Base-by-base conservation (phyloP, 2,329 filamentous ascomycete species). In the Trichoderma sp. region DNA sequence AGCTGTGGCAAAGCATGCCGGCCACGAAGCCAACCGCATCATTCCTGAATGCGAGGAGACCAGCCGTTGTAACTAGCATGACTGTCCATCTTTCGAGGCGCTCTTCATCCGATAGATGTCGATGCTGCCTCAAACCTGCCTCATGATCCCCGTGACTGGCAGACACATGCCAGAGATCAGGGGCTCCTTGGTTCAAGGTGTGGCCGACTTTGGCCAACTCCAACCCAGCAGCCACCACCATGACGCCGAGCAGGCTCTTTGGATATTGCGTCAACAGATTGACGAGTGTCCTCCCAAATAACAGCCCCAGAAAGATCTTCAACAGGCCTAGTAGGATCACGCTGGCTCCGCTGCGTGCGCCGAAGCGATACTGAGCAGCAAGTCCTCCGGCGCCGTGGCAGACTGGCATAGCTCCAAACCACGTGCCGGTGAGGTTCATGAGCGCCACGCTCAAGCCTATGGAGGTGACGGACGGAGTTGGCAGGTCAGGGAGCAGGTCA, bases 371-470 rank as follows among this genome's bases (percentile, higher is more conserved):
- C 82, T 98, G 96, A 0, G 93, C 97, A 6, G 97, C 97, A 0
- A 98, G 87, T 0, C 96, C 96, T 3, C 96, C 96, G 0, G 95
- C 95, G 6, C 96, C 96, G 82, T 98, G 97, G 81, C 97, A 98
- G 4, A 97, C 92, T 3, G 96, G 97, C 97, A 98, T 98, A 6
- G 93, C 93, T 65, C 95, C 95, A 80, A 98, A 97, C 94, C 94
- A 97, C 80, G 94, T 95, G 18, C 93, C 93, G 1, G 93, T 83
- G 4, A 98, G 86, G 82, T 98, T 98, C 91, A 98, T 97, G 2
- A 87, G 80, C 0, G 93, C 92, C 4, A 98, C 94, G 73, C 94
- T 97, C 76, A 95, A 83, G 1, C 95, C 96, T 35, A 98, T 87
- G 0, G 91, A 88, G 0, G 94, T 96, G 6, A 95, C 92, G 0